Base-by-base conservation (phyloP, 495 filamentous ascomycete genomes). In the Bacidia gigantensis region DNA sequence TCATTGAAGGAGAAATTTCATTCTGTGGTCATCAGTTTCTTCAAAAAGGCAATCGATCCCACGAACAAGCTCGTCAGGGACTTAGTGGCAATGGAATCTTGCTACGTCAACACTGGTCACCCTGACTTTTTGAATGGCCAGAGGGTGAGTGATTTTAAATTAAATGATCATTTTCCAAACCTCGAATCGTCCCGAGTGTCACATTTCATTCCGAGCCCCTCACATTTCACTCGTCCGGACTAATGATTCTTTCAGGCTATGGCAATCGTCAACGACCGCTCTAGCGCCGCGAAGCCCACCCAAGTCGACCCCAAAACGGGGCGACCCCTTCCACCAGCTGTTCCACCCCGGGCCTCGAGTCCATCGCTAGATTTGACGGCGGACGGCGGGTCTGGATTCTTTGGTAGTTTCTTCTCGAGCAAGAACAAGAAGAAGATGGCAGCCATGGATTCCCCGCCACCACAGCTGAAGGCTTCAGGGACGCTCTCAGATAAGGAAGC, bases 371-470 rank as follows among this genome's bases (percentile, higher is more conserved):
- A 81, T 56, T 62, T 71, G 14, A 69, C 74, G 2, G 72, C 67
- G 11, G 78, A 81, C 40, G 70, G 70, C 45, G 80, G 81, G 59
- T 67, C 76, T 47, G 86, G 89, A 50, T 99, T 97, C 75, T 96
- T 96, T 65, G 89, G 90, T 53, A 90, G 85, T 65, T 97, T 97
- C 77, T 96, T 94, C 67, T 88, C 89, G 3, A 84, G 82, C 51
- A 97, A 95, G 77, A 97, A 96, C 67, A 99, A 97, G 79, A 99
- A 97, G 82, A 97, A 95, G 82, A 89, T 95, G 77, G 93, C 93
- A 21, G 88, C 90, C 52, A 97, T 97, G 93, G 93, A 97, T 60
- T 72, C 93, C 35, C 93, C 93, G 26, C 92, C 92, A 56, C 80
- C 93, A 43, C 86, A 78, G 39, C 77, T 99, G 53, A 99, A 96